A percentile compares a stretch with the other conserved stretches of the same genome.
These are phyloP conservation scores for Brassica rapa DNA, from an alignment of 345 rosid species.

Conservation along the genomic window DNA sequence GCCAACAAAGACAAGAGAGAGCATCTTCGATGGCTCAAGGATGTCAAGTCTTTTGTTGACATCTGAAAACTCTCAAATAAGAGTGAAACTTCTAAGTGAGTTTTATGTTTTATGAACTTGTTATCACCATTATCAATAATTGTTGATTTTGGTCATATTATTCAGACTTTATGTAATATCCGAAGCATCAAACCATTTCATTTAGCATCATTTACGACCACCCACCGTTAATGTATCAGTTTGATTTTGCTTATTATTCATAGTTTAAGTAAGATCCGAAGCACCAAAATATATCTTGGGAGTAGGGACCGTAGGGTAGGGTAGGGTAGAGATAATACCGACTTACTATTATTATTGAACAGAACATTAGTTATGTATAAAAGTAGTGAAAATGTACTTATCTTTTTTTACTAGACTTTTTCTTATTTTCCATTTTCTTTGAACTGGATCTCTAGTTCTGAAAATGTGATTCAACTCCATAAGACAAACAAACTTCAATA, in stretches of 20 bases:
- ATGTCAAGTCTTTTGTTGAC: constrained; percentile 53
- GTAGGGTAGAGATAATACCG: not conserved
- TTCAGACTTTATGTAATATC: not conserved
- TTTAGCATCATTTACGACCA: not conserved
- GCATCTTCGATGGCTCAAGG: constrained; percentile 61
- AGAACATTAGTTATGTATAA: not conserved
- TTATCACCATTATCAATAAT: constrained; percentile 6
- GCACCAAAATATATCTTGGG: not conserved
- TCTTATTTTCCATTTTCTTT: no score
- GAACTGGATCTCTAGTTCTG: constrained; percentile 47
- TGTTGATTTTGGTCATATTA: not conserved
- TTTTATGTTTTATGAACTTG: not conserved
- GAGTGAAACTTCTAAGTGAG: not conserved
- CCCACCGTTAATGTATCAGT: not conserved
- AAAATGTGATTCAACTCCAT: constrained; percentile 89
- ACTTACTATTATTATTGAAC: not conserved
- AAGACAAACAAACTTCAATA: constrained; percentile 34
- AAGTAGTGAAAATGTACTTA: no score
- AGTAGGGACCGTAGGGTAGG: not conserved
- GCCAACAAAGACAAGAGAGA: constrained; percentile 58
- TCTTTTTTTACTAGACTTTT: no score
- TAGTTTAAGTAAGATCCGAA: not conserved
- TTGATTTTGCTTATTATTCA: not conserved
- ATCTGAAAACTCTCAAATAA: constrained; percentile 33
- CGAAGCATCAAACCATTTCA: not conserved